Percentiles rank a stretch among this genome's conserved stretches.
These are phyloP conservation scores for Colletotrichum eleusines DNA, from an alignment of 2,329 filamentous ascomycete species.

Conservation along the genomic window DNA sequence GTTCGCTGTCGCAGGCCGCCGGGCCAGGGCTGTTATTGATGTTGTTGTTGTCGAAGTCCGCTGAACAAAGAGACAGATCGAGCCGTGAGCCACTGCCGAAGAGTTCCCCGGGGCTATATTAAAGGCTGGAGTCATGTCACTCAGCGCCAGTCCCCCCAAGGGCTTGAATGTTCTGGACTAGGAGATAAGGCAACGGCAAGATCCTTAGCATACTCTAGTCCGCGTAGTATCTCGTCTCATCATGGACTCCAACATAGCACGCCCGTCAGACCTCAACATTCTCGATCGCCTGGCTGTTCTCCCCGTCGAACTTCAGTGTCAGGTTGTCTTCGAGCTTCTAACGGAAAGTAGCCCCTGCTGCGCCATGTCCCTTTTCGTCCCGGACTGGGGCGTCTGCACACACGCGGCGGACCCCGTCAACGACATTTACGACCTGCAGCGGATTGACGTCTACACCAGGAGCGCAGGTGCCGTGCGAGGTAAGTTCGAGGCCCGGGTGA, in stretches of 20 bases:
- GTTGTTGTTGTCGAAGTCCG: background rate
- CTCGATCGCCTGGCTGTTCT: conserved; percentile 24
- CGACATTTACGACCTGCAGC: conserved; percentile 28
- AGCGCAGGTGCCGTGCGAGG: background rate
- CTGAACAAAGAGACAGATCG: conserved; percentile 15
- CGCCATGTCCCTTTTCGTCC: conserved; percentile 28
- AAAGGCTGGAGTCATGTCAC: background rate
- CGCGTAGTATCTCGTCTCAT: too few relatives aligned
- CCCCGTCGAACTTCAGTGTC: conserved; percentile 30
- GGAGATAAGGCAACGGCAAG: background rate
- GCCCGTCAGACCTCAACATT: background rate
- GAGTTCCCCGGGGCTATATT: background rate
- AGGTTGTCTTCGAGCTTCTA: conserved; percentile 27
- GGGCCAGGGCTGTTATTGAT: background rate
- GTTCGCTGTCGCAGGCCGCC: background rate
- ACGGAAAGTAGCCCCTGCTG: conserved; percentile 30
- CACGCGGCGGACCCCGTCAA: conserved; percentile 24
- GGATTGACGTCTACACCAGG: conserved; percentile 32
- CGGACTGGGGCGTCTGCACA: conserved; percentile 36
- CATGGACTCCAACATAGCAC: background rate
- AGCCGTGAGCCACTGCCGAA: background rate
- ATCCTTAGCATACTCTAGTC: background rate
- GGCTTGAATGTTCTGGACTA: too few relatives aligned
- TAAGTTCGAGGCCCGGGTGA: background rate
- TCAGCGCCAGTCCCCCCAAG: background rate